Evolutionary conservation across 805 yeast genomes (phyloP), one percentile per base, ranked within the genome.

Genomic region (Teunomyces panamensis): DNA sequence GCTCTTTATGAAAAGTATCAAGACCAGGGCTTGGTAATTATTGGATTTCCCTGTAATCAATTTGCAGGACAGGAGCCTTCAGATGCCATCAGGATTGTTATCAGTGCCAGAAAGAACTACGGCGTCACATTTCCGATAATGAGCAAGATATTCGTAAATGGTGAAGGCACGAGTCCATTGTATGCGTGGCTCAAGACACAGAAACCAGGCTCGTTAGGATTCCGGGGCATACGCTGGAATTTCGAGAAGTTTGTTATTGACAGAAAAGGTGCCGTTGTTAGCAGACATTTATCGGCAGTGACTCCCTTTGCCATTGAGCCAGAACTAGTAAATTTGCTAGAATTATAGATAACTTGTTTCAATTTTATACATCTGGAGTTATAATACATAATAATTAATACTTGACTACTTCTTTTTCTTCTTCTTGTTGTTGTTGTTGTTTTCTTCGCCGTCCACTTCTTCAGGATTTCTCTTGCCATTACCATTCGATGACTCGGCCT

Each of bases 41-140:
- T 90, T 30, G 97, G 90, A 0, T 89, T 90, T 78, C 97, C 97
- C 29, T 88, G 96, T 68, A 87, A 89, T 69, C 96, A 89, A 64
- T 90, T 90, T 63, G 91, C 86, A 20, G 71, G 79, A 57, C 86
- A 94, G 73, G 88, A 91, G 68, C 85, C 94, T 56, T 84, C 83
- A 3, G 60, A 79, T 2, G 81, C 79, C 44, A 78, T 39, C 3
- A 48, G 59, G 27, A 59, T 70, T 13, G 59, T 57, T 14, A 35
- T 41, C 16, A 52, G 49, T 13, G 59, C 60, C 14, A 59, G 59
- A 13, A 20, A 44, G 16, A 49, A 53, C 28, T 72, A 55, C 44
- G 62, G 62, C 1, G 73, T 71, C 5, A 58, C 68, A 8, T 73
- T 69, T 51, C 75, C 74, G 9, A 62, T 73, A 2, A 56, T 72